Percentiles rank a stretch among this genome's conserved stretches.
phyloP scores from a whole-genome alignment of 2,329 filamentous ascomycete species.

The Verticillium dahliae region DNA sequence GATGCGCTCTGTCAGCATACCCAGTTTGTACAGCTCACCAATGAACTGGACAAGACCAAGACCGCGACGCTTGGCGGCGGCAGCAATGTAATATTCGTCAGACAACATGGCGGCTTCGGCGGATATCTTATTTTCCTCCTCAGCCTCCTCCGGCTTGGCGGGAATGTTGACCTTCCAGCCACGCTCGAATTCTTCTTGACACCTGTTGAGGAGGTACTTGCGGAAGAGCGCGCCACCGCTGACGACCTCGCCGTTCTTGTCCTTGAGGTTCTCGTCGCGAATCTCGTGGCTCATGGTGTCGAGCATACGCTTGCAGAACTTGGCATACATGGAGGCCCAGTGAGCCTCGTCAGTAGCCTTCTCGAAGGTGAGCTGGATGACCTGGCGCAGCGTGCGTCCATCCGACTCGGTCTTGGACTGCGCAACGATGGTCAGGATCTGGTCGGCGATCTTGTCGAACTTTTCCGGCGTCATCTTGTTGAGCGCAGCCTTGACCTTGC shows the following conservation, averaged over 20 bases:
- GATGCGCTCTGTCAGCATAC: conserved; percentile 97
- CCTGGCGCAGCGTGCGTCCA: conserved; percentile 88
- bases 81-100: conserved; percentile 92
- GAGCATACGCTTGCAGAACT: conserved; percentile 96
- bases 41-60: conserved; percentile 99
- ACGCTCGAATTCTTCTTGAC: conserved; percentile 97
- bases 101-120: conserved; percentile 79
- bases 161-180: conserved; percentile 91
- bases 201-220: conserved; percentile 97
- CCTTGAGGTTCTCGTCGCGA: conserved; percentile 88
- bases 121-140: conserved; percentile 36
- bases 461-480: conserved; percentile 99
- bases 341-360: conserved; percentile 98
- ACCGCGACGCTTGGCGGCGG: conserved; percentile 91
- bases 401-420: conserved; percentile 96
- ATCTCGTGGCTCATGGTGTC: conserved; percentile 93
- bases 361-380: conserved; percentile 98
- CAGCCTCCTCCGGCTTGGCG: conserved; percentile 62
- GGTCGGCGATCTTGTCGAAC: conserved; percentile 90
- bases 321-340: conserved; percentile 98
- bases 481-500: conserved; percentile 95
- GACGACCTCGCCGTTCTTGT: conserved; percentile 83
- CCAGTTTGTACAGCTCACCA: conserved; percentile 96
- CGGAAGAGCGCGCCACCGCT: conserved; percentile 92
- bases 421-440: conserved; percentile 85